Conservation (phyloP, 345 rosid genomes). For the Cardamine chenopodiifolia region DNA sequence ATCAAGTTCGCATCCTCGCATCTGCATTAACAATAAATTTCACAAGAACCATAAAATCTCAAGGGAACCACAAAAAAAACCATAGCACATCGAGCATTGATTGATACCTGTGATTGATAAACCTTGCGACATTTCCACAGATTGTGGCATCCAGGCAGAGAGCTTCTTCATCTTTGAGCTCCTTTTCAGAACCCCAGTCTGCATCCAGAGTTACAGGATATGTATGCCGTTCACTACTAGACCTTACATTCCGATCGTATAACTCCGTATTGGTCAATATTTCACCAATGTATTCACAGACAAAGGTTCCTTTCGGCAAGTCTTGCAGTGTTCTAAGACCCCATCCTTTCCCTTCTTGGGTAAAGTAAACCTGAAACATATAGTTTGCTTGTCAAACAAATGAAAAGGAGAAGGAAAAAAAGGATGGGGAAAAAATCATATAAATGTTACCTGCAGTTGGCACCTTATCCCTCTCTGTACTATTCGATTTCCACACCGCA, state of each 20-base stretch:
- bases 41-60: conserved; percentile 14
- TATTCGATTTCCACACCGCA: conserved; percentile 78
- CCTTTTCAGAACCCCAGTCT: conserved; percentile 69
- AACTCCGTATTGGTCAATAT: conserved; percentile 74
- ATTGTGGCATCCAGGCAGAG: conserved; percentile 82
- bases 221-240: conserved; percentile 47
- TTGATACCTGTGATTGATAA: conserved; percentile 86
- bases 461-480: conserved; percentile 79
- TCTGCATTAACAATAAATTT: conserved; percentile 45
- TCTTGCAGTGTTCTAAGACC: conserved; percentile 77
- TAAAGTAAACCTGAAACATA: conserved; percentile 69
- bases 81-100: conserved; percentile 6
- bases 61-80: neutral
- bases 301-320: conserved; percentile 88
- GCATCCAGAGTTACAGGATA: conserved; percentile 81
- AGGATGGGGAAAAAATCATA: neutral
- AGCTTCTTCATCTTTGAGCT: conserved; percentile 74
- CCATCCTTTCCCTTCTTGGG: conserved; percentile 80
- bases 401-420: neutral
- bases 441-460: conserved; percentile 62
- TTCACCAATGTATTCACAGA: conserved; percentile 89
- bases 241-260: conserved; percentile 52
- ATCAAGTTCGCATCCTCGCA: conserved; percentile 86
- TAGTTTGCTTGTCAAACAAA: conserved; percentile 23
- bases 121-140: conserved; percentile 84